phyloP scores from a whole-genome alignment of 2,329 filamentous ascomycete species.

The Penicillium sp. region DNA sequence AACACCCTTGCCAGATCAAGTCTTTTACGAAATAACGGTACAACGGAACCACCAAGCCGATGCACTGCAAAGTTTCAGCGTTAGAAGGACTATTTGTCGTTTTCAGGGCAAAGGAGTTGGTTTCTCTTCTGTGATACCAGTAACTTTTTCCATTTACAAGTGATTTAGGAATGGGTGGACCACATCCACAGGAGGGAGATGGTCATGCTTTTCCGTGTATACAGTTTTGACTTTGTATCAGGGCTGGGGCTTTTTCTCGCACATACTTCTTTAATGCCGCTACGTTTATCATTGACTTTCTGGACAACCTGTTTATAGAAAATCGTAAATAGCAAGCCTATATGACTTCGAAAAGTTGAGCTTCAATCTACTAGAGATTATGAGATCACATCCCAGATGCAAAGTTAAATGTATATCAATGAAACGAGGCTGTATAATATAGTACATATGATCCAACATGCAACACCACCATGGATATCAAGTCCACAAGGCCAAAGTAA shows the following conservation, averaged over 20 bases:
- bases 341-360: background rate
- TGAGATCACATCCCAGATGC: background rate
- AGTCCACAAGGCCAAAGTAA: slow-evolving; percentile 5
- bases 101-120: slow-evolving; percentile 27
- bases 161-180: slow-evolving; percentile 13
- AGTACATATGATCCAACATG: slow-evolving; percentile 24
- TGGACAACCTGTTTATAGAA: background rate
- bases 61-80: slow-evolving; percentile 8
- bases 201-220: slow-evolving; percentile 11
- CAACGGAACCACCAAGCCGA: slow-evolving; percentile 1
- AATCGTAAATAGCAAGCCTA: background rate
- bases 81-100: slow-evolving; percentile 15
- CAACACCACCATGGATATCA: slow-evolving; percentile 15
- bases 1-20: slow-evolving; percentile 1
- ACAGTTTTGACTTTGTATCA: slow-evolving; percentile 11
- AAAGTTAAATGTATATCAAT: slow-evolving; percentile 5
- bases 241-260: slow-evolving; percentile 9
- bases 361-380: background rate
- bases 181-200: slow-evolving; percentile 4
- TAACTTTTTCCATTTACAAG: slow-evolving; percentile 22
- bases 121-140: slow-evolving; percentile 28
- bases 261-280: slow-evolving; percentile 19
- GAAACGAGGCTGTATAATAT: slow-evolving; percentile 16
- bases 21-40: slow-evolving; percentile 8
- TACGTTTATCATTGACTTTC: slow-evolving; percentile 1